Evolutionary conservation across 2,329 filamentous ascomycete species (phyloP), one percentile per base, ranked within the genome.

Genomic region (Neofusicoccum laricinum): DNA sequence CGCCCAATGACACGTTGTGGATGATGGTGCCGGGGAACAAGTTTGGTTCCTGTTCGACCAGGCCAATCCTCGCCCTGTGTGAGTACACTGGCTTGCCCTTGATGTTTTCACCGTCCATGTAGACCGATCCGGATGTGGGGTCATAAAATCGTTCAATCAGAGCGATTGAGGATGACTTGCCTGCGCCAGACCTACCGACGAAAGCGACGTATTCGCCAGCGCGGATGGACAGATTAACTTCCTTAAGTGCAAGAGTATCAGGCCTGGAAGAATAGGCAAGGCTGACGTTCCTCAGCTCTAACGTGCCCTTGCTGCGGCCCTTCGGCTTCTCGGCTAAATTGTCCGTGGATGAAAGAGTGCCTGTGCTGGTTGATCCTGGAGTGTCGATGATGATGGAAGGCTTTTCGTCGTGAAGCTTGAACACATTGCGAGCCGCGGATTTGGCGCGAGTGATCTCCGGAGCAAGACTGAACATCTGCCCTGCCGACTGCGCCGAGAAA

Each of bases 101-200:
- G 36, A 82, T 74, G 66, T 82, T 75, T 38, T 75, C 69, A 2
- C 78, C 78, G 58, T 81, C 78, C 14, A 81, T 67, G n/a, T 71
- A 68, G 1, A 82, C 71, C 19, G 69, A 66, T 15, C 80, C 80
- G 4, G 70, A 64, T 2, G 74, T 76, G 6, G 77, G 75, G 58
- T 80, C 79, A 65, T 78, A 81, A 68, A 81, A 81, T 7, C 80
- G 72, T 61, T 81, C 80, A 8, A 82, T 75, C n/a, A 82, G 68
- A n/a, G 79, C 72, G 11, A 81, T 73, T 1, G 76, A 75, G n/a
- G 78, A 78, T 1, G 77, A 79, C 68, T 82, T 82, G 21, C 80
- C 80, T 3, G 79, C 78, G 11, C 80, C 80, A 46, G 77, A 79
- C 17, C 78, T 75, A 2, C 80, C 80, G 1, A 81, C 79, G 36